A percentile compares a stretch with the other conserved stretches of the same genome.
Evolutionary conservation across 1,139 yeast genomes (phyloP).

Genomic region (Kodamaea fungicola): DNA sequence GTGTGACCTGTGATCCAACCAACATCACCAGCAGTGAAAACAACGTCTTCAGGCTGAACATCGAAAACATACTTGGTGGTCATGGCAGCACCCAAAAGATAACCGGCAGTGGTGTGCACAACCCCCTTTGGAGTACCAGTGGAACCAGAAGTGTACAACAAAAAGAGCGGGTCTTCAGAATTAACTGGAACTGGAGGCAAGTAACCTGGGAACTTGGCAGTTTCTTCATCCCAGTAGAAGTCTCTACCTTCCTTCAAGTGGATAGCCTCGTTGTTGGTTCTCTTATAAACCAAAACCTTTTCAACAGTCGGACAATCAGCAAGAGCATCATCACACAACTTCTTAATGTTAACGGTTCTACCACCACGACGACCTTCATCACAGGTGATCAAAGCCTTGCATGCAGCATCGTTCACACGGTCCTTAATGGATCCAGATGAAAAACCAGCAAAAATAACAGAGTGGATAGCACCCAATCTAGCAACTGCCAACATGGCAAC

Average conservation of each 20-base stretch:
- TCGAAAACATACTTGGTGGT: slow-evolving; percentile 94
- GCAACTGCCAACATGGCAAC: slow-evolving; percentile 93
- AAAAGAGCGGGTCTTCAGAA: slow-evolving; percentile 90
- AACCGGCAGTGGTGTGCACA: slow-evolving; percentile 93
- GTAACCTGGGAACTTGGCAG: slow-evolving; percentile 77
- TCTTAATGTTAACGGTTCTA: slow-evolving; percentile 83
- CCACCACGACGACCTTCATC: slow-evolving; percentile 98
- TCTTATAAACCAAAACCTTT: slow-evolving; percentile 79
- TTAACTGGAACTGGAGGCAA: slow-evolving; percentile 83
- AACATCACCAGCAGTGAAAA: slow-evolving; percentile 97
- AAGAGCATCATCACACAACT: slow-evolving; percentile 92
- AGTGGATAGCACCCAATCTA: slow-evolving; percentile 93
- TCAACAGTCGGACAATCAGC: slow-evolving; percentile 73
- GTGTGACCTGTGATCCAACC: slow-evolving; percentile 99
- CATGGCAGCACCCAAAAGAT: slow-evolving; percentile 88
- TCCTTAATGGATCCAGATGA: slow-evolving; percentile 90
- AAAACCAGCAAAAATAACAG: slow-evolving; percentile 96
- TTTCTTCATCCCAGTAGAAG: slow-evolving; percentile 90
- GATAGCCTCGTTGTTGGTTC: slow-evolving; percentile 71
- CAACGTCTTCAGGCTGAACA: slow-evolving; percentile 79
- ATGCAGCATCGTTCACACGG: slow-evolving; percentile 84
- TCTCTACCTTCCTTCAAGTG: slow-evolving; percentile 82
- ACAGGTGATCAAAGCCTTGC: slow-evolving; percentile 88
- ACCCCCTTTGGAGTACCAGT: slow-evolving; percentile 99
- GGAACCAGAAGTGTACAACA: slow-evolving; percentile 93